These are phyloP conservation scores for Aspergillus ochraceus DNA, from an alignment of 2,329 filamentous ascomycete genomes.

Conservation along the genomic window DNA sequence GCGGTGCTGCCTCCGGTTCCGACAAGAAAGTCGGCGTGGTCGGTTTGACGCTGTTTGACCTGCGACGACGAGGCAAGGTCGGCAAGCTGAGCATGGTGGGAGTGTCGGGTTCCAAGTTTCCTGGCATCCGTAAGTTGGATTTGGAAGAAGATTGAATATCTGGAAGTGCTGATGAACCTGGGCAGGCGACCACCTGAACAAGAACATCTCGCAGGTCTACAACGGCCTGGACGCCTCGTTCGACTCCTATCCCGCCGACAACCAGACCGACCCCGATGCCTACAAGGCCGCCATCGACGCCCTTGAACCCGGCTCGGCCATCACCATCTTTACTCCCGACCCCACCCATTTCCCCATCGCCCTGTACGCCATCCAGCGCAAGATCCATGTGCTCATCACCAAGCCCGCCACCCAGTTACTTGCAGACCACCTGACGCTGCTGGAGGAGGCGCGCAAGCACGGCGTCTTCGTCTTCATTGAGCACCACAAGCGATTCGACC, in stretches of 20 bases:
- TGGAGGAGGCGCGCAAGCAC: conserved; percentile 69
- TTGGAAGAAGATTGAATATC: too few relatives aligned
- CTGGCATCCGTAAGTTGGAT: conserved; percentile 75
- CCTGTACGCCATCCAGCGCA: conserved; percentile 83
- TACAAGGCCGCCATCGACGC: conserved; percentile 89
- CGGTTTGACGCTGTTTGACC: conserved; percentile 83
- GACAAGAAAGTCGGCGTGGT: conserved; percentile 98
- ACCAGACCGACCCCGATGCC: conserved; percentile 70
- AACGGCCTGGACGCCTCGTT: conserved; percentile 87
- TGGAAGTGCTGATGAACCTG: not conserved
- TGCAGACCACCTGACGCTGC: conserved; percentile 72
- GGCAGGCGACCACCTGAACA: conserved; percentile 74
- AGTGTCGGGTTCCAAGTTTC: conserved; percentile 84
- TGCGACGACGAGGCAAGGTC: conserved; percentile 85
- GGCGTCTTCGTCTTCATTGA: conserved; percentile 90
- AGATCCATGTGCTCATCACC: conserved; percentile 88
- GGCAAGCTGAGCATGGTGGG: conserved; percentile 85
- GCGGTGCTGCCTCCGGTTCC: conserved; percentile 75
- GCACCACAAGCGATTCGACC: conserved; percentile 96
- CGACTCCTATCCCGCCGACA: conserved; percentile 75
- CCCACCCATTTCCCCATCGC: conserved; percentile 91
- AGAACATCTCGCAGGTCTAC: conserved; percentile 86
- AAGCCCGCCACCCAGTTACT: conserved; percentile 90
- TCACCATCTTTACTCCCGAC: conserved; percentile 95
- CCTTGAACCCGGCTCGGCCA: conserved; percentile 77